Evolutionary conservation across 306 rosid species (phyloP).

Genomic region (Boehmeria nivea): DNA sequence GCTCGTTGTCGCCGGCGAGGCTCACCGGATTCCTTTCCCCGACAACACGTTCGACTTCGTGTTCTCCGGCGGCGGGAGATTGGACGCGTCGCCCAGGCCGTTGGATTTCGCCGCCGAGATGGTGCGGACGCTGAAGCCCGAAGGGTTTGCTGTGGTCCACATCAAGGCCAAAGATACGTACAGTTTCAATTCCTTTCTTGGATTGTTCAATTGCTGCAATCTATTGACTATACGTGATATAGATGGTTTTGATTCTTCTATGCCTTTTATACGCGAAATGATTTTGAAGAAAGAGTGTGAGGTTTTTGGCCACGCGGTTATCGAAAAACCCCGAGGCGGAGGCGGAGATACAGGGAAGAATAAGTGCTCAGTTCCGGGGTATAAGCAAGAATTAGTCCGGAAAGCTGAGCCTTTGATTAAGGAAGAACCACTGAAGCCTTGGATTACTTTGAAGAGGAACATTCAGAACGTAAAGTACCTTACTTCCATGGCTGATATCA

Average conservation of each 20-base stretch:
- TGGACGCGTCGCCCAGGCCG: conserved; percentile 45
- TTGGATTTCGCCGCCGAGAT: conserved; percentile 64
- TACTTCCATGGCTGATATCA: conserved; percentile 78
- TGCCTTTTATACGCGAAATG: conserved; percentile 66
- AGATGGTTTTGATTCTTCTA: conserved; percentile 54
- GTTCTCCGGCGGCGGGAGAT: conserved; percentile 57
- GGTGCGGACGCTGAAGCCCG: conserved; percentile 61
- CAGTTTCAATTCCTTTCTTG: conserved; percentile 84
- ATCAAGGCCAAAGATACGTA: conserved; percentile 68
- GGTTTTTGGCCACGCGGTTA: conserved; percentile 15
- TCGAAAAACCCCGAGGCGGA: conserved; percentile 15
- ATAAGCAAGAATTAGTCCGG: conserved; percentile 59
- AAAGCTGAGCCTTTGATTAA: conserved; percentile 72
- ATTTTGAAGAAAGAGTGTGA: conserved; percentile 57
- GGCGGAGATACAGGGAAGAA: conserved; percentile 26
- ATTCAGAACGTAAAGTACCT: conserved; percentile 64
- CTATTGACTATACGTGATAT: conserved; percentile 58
- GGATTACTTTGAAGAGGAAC: conserved; percentile 86
- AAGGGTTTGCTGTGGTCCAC: conserved; percentile 87
- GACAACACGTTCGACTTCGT: conserved; percentile 60
- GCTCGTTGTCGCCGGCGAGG: conserved; percentile 49
- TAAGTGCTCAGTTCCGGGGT: conserved; percentile 64
- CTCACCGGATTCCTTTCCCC: conserved; percentile 56
- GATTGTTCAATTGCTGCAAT: conserved; percentile 70
- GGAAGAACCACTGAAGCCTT: conserved; percentile 83